Evolutionary conservation across 2,329 filamentous ascomycete genomes (phyloP).

Genomic region (Hypoxylon rubiginosum): DNA sequence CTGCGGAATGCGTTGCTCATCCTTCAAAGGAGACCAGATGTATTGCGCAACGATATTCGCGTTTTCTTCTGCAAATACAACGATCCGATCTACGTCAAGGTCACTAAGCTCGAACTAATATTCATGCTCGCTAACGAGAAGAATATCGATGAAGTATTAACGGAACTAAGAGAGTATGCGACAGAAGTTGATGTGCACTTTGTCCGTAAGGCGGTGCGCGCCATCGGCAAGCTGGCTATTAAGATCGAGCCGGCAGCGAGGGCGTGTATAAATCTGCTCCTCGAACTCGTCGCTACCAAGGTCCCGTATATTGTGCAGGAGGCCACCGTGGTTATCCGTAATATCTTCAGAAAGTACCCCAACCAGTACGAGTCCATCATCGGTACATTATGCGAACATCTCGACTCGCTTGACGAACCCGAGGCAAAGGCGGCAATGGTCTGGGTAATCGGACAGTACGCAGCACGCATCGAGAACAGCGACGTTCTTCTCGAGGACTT

Average conservation of each 20-base stretch:
- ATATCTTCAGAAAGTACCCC: slow-evolving; percentile 99
- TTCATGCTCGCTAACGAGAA: slow-evolving; percentile 98
- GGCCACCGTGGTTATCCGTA: slow-evolving; percentile 97
- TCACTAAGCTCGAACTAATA: slow-evolving; percentile 97
- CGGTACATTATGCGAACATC: slow-evolving; percentile 91
- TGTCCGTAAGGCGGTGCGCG: slow-evolving; percentile 95
- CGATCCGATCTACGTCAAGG: slow-evolving; percentile 99
- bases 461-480: slow-evolving; percentile 96
- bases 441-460: slow-evolving; percentile 99
- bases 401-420: slow-evolving; percentile 96
- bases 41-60: slow-evolving; percentile 94
- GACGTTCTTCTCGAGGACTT: slow-evolving; percentile 96
- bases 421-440: slow-evolving; percentile 99
- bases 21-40: slow-evolving; percentile 90
- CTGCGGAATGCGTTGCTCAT: slow-evolving; percentile 94
- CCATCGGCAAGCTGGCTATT: slow-evolving; percentile 97
- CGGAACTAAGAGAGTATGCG: slow-evolving; percentile 94
- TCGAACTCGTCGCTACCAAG: slow-evolving; percentile 97
- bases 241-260: slow-evolving; percentile 96
- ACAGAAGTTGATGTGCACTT: slow-evolving; percentile 99
- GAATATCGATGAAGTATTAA: slow-evolving; percentile 95
- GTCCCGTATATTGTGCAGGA: slow-evolving; percentile 99
- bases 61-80: slow-evolving; percentile 99
- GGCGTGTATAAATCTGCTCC: slow-evolving; percentile 90
- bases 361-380: slow-evolving; percentile 99